Evolutionary conservation across 768 basidiomycete species (phyloP), one percentile per base, ranked within the genome.

Genomic region (Gloeostereum incarnatum): DNA sequence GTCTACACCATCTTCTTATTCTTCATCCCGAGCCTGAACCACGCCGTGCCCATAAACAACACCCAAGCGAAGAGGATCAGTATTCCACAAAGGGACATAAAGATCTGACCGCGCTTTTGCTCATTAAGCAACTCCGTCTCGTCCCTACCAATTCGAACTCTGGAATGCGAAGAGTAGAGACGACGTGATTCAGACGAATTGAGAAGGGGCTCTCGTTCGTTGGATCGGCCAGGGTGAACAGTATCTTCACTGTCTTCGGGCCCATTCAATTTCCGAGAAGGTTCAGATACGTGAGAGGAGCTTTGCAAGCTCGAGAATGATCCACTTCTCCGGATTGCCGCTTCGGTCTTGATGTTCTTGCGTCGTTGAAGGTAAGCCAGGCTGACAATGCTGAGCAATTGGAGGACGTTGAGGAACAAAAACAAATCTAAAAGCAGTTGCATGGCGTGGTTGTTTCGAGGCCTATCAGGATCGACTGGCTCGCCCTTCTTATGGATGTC

Each of bases 41-140:
- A 78, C 0, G 78, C 81, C 13, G 75, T 80, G 7, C 49, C 62
- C 49, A 85, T 58, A 55, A 84, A 84, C 43, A 83, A 53, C 24
- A 69, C 49, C 83, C 81, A 86, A 4, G 78, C 72, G 33, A 50
- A 54, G 11, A 69, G 46, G 7, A 82, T 66, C 23, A 78, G 49
- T 2, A 46, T 35, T 13, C 45, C 61, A 31, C 65, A 68, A 18
- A 71, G 43, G 22, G 57, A 46, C 19, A 69, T 63, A 42, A 75
- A 80, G 1, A 73, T 14, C 41, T 61, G 47, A 1, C 83, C 83
- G 29, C 81, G 58, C 43, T 57, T 53, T 22, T 49, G 55, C 51
- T 75, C 69, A 33, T 36, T 29, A 35, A 41, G 36, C 6, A 46
- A 42, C 4, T 51, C 39, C 35, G 34, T n/a, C n/a, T n/a, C n/a